Evolutionary conservation across 768 basidiomycete species (phyloP).

Genomic region (Dioszegia aurantiaca): DNA sequence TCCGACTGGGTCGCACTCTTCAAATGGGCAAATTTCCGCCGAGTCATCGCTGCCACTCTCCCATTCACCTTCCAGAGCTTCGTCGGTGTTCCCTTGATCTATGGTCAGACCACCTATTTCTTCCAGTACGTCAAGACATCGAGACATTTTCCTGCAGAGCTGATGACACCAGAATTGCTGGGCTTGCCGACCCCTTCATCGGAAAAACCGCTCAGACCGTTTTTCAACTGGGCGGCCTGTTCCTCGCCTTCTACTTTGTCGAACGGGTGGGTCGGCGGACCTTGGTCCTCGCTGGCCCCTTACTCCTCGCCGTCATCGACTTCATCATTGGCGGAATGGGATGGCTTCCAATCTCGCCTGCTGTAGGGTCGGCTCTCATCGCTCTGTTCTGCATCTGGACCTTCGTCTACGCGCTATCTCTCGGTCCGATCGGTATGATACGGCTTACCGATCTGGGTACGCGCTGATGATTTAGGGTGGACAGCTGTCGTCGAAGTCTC

Average conservation of each 20-base stretch:
- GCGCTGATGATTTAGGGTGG: constrained; percentile 13
- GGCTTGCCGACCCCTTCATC: constrained; percentile 18
- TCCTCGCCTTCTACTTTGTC: constrained; percentile 25
- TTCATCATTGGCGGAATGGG: constrained; percentile 20
- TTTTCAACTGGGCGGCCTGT: constrained; percentile 14
- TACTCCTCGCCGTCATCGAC: background rate
- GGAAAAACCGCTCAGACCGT: background rate
- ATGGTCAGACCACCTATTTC: constrained; percentile 18
- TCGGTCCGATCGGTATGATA: constrained; percentile 21
- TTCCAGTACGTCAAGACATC: constrained; percentile 15
- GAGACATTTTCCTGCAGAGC: background rate
- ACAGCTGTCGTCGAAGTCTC: constrained; percentile 24
- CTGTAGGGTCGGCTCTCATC: constrained; percentile 12
- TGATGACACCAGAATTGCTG: background rate
- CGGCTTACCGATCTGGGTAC: background rate
- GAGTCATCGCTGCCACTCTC: constrained; percentile 4
- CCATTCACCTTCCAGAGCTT: constrained; percentile 11
- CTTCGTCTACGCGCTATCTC: constrained; percentile 19
- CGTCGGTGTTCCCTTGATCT: constrained; percentile 10
- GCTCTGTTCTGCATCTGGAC: constrained; percentile 18
- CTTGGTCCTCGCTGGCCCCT: constrained; percentile 12
- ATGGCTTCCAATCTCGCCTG: background rate
- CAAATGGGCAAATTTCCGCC: constrained; percentile 8
- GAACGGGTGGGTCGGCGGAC: constrained; percentile 29
- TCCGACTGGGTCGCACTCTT: constrained; percentile 7